A percentile compares a stretch with the other conserved stretches of the same genome.
These are phyloP conservation scores for Lagenidium sp. DNA, from an alignment of 352 stramenopile genomes.

Conservation along the genomic window DNA sequence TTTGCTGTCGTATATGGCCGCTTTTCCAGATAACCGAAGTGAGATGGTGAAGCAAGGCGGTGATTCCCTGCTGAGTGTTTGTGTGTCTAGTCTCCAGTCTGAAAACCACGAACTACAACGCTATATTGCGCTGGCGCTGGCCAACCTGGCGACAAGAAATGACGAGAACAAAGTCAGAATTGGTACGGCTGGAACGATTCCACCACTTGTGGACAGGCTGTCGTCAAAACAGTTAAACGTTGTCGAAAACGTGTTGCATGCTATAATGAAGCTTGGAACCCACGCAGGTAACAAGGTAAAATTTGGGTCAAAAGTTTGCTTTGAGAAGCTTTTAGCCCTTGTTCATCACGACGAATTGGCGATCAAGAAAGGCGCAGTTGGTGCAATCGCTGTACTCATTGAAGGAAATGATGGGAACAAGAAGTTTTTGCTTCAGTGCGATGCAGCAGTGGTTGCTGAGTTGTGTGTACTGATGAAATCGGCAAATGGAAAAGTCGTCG, in stretches of 20 bases:
- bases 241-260: conserved; percentile 57
- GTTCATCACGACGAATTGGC: conserved; percentile 50
- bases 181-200: conserved; percentile 28
- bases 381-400: conserved; percentile 47
- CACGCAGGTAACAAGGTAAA: conserved; percentile 77
- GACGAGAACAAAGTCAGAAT: conserved; percentile 52
- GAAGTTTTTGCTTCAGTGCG: conserved; percentile 50
- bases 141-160: conserved; percentile 47
- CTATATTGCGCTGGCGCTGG: conserved; percentile 42
- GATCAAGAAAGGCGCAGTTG: conserved; percentile 57
- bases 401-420: conserved; percentile 69
- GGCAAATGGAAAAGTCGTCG: conserved; percentile 54
- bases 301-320: conserved; percentile 57
- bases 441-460: conserved; percentile 36
- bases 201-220: conserved; percentile 44
- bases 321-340: conserved; percentile 57
- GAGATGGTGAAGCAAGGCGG: conserved; percentile 30
- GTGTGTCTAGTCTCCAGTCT: conserved; percentile 34
- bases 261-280: conserved; percentile 54
- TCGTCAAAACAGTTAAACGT: conserved; percentile 61
- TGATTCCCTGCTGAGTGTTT: conserved; percentile 20
- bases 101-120: conserved; percentile 49
- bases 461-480: conserved; percentile 53
- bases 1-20: conserved; percentile 31
- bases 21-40: conserved; percentile 33